A percentile compares a stretch with the other conserved stretches of the same genome.
Conservation (phyloP, 305 asterid genomes). For the Fraxinus xanthoxyloides region DNA sequence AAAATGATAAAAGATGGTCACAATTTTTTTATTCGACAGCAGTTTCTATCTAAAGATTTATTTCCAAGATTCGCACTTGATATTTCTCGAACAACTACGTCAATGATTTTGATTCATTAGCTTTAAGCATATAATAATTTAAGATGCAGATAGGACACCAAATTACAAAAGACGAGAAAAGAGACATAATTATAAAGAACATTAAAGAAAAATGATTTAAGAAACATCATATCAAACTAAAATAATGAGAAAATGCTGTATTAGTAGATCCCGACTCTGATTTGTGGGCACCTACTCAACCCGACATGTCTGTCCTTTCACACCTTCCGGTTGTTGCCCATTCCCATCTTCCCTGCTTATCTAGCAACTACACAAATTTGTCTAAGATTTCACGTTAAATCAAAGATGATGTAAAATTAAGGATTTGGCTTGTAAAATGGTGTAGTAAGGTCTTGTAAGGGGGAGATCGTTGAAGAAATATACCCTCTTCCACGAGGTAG, state of each 20-base stretch:
- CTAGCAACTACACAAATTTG: background rate
- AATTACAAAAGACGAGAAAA: background rate
- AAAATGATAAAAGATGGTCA: background rate
- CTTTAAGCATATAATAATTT: background rate
- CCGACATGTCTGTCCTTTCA: constrained; percentile 40
- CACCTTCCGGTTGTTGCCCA: constrained; percentile 35
- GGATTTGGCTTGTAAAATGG: background rate
- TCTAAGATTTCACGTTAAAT: background rate
- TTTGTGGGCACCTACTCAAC: constrained; percentile 55
- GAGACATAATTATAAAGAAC: background rate
- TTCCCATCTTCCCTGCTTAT: background rate
- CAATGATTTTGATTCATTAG: background rate
- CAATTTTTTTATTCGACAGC: background rate
- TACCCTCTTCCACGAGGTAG: constrained; percentile 4
- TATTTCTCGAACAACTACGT: background rate
- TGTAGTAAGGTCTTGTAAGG: background rate
- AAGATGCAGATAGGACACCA: background rate
- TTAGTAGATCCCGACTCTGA: constrained; percentile 47
- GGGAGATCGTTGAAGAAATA: background rate
- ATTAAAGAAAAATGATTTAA: constrained; percentile 5
- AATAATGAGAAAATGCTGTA: constrained; percentile 24
- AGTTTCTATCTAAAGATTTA: background rate
- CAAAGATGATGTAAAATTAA: background rate
- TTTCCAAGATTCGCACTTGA: background rate
- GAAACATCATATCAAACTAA: constrained; percentile 21